phyloP scores from a whole-genome alignment of 177 flowering plant species.

The Telopea speciosissima region DNA sequence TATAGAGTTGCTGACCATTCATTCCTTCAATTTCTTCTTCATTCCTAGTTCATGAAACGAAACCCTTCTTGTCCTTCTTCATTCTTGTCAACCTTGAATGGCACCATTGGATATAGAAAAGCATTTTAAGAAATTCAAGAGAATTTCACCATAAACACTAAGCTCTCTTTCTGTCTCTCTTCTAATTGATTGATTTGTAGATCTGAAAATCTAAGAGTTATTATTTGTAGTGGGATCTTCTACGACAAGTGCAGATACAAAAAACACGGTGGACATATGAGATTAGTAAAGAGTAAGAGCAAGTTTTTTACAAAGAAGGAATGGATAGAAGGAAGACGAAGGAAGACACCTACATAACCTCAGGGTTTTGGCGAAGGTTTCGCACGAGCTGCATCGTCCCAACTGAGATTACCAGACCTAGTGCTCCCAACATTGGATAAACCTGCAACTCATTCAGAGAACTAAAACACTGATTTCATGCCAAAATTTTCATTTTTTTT shows the following conservation, averaged over 20 bases:
- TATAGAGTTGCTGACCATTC: not conserved
- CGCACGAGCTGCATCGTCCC: not conserved
- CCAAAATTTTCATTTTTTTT: too few species aligned
- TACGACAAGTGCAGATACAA: too few species aligned
- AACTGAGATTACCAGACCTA: not conserved
- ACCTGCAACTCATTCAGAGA: not conserved
- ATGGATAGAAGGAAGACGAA: too few species aligned
- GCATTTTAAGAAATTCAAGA: not conserved
- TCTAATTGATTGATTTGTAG: not conserved
- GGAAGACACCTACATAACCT: not conserved
- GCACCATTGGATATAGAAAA: too few species aligned
- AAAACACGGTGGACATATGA: too few species aligned
- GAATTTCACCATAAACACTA: not conserved
- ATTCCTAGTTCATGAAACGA: not conserved
- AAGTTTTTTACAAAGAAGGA: too few species aligned
- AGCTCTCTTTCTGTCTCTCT: not conserved
- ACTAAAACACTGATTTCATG: too few species aligned
- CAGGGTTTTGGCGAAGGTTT: not conserved
- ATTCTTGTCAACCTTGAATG: too few species aligned
- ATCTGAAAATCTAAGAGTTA: not conserved
- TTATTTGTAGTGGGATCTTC: constrained; percentile 13
- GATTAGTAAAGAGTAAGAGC: too few species aligned
- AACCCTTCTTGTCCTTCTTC: not conserved
- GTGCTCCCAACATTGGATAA: not conserved
- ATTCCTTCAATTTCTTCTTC: not conserved